These are phyloP conservation scores for Stylosanthes scabra DNA, from an alignment of 331 rosid species.

Conservation along the genomic window DNA sequence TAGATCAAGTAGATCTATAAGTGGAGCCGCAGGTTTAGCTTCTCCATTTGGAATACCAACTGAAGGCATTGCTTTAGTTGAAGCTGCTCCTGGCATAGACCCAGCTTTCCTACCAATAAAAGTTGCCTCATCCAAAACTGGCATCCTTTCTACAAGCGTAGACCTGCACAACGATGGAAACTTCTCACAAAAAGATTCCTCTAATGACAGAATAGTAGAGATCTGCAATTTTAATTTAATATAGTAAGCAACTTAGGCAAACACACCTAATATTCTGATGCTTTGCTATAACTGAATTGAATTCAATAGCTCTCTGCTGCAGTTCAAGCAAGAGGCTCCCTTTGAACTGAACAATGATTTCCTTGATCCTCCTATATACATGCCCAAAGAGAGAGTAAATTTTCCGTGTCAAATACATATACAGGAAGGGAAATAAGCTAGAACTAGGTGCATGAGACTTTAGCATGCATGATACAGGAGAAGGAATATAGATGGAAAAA, in stretches of 20 bases:
- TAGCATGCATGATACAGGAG: constrained; percentile 6
- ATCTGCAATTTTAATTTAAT: constrained; percentile 23
- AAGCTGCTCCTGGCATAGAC: constrained; percentile 61
- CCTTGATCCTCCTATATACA: constrained; percentile 78
- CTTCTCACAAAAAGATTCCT: constrained; percentile 15
- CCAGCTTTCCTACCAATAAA: constrained; percentile 81
- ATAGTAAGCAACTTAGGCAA: constrained; percentile 28
- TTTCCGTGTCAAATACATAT: constrained; percentile 27
- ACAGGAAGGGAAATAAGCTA: constrained; percentile 16
- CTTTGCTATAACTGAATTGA: constrained; percentile 74
- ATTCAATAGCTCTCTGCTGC: constrained; percentile 99
- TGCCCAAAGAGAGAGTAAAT: constrained; percentile 38
- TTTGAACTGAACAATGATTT: constrained; percentile 74
- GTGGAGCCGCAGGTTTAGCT: constrained; percentile 76
- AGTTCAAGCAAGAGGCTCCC: constrained; percentile 93
- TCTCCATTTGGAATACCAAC: constrained; percentile 85
- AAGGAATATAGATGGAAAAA: constrained; percentile 13
- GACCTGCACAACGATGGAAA: constrained; percentile 59
- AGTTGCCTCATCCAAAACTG: constrained; percentile 90
- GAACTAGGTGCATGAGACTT: not conserved
- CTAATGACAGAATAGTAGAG: not conserved
- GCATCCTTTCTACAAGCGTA: constrained; percentile 93
- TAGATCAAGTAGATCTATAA: constrained; percentile 91
- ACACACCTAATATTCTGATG: constrained; percentile 90
- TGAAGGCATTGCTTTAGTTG: constrained; percentile 62